Conservation (phyloP, 225 moss, liverwort and hornwort species). For the Antitrichia curtipendula region DNA sequence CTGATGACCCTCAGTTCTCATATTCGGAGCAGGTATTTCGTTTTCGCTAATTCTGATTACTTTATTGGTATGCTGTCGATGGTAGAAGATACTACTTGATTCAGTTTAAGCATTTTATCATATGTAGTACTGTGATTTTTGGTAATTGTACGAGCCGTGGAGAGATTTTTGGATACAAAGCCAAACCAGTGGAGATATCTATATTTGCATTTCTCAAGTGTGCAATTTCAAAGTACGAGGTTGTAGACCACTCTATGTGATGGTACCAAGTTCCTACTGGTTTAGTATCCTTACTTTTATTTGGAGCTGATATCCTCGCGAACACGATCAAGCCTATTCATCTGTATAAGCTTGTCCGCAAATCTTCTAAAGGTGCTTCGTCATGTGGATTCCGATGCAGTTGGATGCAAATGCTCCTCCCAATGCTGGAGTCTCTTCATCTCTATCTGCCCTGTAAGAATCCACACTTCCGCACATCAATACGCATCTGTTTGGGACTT, state of each 20-base stretch:
- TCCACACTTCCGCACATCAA: neutral
- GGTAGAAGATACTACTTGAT: neutral
- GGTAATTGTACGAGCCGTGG: neutral
- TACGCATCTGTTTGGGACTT: neutral
- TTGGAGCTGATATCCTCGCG: neutral
- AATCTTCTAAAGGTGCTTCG: neutral
- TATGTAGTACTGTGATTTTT: neutral
- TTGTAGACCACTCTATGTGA: neutral
- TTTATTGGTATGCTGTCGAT: neutral
- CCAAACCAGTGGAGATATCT: neutral
- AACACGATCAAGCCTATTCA: neutral
- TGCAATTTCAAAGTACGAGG: neutral
- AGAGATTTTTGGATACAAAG: neutral
- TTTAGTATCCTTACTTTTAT: neutral
- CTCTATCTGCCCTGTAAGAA: conserved; percentile 2
- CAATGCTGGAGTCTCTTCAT: neutral
- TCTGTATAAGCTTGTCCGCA: neutral
- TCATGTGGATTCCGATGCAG: neutral
- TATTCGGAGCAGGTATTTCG: neutral
- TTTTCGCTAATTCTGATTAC: neutral
- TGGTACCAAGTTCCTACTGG: neutral
- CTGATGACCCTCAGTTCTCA: neutral
- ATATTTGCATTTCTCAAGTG: neutral
- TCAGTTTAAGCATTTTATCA: neutral
- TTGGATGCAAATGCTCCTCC: neutral